Evolutionary conservation across 345 rosid species (phyloP).

Genomic region (Eucalyptus pauciflora): DNA sequence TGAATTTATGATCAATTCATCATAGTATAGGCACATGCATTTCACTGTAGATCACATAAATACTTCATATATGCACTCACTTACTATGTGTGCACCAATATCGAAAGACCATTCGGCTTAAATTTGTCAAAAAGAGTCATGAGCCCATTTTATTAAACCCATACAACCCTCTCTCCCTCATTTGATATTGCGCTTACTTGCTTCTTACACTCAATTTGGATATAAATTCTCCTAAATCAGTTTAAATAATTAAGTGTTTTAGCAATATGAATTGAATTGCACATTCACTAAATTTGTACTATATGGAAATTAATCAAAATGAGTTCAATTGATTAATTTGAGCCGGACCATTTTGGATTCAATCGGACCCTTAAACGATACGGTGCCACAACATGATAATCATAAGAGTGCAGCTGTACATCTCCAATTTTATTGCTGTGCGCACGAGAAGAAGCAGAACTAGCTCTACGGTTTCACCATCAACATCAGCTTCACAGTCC

Average conservation of each 20-base stretch:
- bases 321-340: neutral
- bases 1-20: neutral
- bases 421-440: neutral
- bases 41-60: neutral
- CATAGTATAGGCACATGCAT: neutral
- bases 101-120: neutral
- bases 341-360: too few relatives aligned
- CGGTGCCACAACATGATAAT: neutral
- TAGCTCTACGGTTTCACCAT: neutral
- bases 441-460: neutral
- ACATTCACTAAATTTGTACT: accelerated
- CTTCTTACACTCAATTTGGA: neutral
- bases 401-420: neutral
- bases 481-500: neutral
- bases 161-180: neutral
- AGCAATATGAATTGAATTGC: too few relatives aligned
- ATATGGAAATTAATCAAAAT: neutral
- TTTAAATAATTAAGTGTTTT: too few relatives aligned
- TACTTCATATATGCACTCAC: neutral
- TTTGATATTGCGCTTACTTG: too few relatives aligned
- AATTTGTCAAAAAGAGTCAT: too few relatives aligned
- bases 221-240: too few relatives aligned
- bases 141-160: too few relatives aligned
- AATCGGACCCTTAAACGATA: neutral
- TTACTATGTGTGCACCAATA: neutral